phyloP scores from a whole-genome alignment of 164 flowering plant genomes.

The Vitis labrusca region DNA sequence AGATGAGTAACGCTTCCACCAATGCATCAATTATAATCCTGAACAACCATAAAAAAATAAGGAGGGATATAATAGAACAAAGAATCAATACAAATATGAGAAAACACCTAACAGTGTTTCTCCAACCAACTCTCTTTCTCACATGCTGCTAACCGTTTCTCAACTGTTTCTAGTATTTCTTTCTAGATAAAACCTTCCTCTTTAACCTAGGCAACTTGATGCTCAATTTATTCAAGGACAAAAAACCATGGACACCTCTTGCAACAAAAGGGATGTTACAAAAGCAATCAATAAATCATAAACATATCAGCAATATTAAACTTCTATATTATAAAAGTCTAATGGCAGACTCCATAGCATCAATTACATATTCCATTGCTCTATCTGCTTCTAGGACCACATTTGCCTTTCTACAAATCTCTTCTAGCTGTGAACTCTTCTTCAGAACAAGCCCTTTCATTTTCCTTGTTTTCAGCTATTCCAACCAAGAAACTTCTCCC shows the following conservation, averaged over 20 bases:
- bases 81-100: slow-evolving; percentile 1
- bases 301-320: not conserved
- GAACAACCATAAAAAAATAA: slow-evolving; percentile 11
- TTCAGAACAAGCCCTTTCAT: slow-evolving; percentile 92
- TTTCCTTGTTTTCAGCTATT: slow-evolving; percentile 82
- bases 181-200: slow-evolving; percentile 58
- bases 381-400: slow-evolving; percentile 56
- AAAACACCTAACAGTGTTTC: slow-evolving; percentile 44
- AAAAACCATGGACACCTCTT: slow-evolving; percentile 47
- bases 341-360: slow-evolving; percentile 78
- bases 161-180: slow-evolving; percentile 61
- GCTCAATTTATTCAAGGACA: no score
- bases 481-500: slow-evolving; percentile 78
- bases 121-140: slow-evolving; percentile 74
- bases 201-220: slow-evolving; percentile 43
- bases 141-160: slow-evolving; percentile 47
- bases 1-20: slow-evolving; percentile 73
- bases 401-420: slow-evolving; percentile 71
- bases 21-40: slow-evolving; percentile 76
- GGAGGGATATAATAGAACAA: not conserved
- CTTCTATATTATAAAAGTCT: not conserved
- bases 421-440: slow-evolving; percentile 82
- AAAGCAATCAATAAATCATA: not conserved
- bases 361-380: slow-evolving; percentile 53
- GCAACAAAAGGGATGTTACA: not conserved